These are phyloP conservation scores for Aspergillus costaricaensis DNA, from an alignment of 2,329 filamentous ascomycete species.

Conservation along the genomic window DNA sequence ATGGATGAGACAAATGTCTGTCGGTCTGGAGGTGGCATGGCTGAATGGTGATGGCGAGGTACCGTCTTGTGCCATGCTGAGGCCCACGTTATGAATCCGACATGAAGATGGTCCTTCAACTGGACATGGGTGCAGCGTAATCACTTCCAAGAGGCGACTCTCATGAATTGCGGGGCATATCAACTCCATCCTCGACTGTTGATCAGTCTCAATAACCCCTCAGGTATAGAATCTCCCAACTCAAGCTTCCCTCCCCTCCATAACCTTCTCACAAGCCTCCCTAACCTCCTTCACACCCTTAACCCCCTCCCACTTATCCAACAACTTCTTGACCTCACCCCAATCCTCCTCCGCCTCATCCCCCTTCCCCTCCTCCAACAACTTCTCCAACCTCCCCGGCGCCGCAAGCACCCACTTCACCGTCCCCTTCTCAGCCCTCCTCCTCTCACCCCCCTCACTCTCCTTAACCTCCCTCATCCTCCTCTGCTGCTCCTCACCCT, in stretches of 20 bases:
- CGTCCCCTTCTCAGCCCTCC: slow-evolving; percentile 41
- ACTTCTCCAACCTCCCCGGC: slow-evolving; percentile 40
- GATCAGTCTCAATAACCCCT: slow-evolving; percentile 2
- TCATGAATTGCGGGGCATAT: neutral
- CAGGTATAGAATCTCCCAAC: slow-evolving; percentile 24
- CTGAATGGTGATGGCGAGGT: neutral
- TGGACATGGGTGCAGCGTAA: neutral
- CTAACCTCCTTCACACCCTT: slow-evolving; percentile 46
- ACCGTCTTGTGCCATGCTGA: neutral
- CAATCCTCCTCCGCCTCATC: slow-evolving; percentile 48
- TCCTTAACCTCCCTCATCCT: slow-evolving; percentile 31
- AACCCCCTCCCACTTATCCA: slow-evolving; percentile 47
- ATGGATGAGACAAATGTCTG: neutral
- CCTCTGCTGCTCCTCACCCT: slow-evolving; percentile 39
- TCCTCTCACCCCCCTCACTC: slow-evolving; percentile 20
- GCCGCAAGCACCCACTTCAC: slow-evolving; percentile 49
- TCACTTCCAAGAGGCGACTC: neutral
- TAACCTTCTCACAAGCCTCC: slow-evolving; percentile 41
- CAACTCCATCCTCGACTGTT: neutral
- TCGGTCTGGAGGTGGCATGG: neutral
- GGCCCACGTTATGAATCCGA: neutral
- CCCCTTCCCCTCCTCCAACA: slow-evolving; percentile 41
- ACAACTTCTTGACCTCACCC: slow-evolving; percentile 40
- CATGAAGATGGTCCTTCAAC: neutral
- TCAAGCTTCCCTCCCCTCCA: slow-evolving; percentile 26